Evolutionary conservation across 805 yeast genomes (phyloP).

Genomic region (Ogataea henricii): DNA sequence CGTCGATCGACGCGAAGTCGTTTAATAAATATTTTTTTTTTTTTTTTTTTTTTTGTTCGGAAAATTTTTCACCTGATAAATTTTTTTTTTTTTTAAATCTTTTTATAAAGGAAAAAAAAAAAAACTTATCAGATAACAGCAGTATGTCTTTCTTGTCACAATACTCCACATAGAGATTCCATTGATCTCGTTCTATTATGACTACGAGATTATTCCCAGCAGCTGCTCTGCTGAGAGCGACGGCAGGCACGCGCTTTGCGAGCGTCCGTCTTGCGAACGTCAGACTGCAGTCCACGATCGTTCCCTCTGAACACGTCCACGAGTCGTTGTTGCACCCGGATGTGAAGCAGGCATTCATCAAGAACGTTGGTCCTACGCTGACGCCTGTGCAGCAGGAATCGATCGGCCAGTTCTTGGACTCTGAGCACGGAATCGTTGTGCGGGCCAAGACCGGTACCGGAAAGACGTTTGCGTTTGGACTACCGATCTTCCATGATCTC

Average conservation of each 20-base stretch:
- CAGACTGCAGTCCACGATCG: slow-evolving; percentile 12
- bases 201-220: background rate
- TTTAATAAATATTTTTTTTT: background rate
- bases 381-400: slow-evolving; percentile 73
- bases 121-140: background rate
- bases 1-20: background rate
- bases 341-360: slow-evolving; percentile 35
- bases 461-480: slow-evolving; percentile 84
- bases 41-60: slow-evolving; percentile 1
- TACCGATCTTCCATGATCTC: slow-evolving; percentile 70
- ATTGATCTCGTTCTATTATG: background rate
- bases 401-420: slow-evolving; percentile 53
- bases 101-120: background rate
- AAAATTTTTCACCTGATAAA: slow-evolving; percentile 13
- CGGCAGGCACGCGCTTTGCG: background rate
- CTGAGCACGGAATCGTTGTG: slow-evolving; percentile 69
- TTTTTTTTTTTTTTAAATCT: background rate
- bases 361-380: slow-evolving; percentile 47
- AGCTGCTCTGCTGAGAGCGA: background rate
- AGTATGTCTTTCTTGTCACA: background rate
- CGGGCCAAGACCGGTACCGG: slow-evolving; percentile 97
- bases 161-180: background rate
- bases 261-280: background rate
- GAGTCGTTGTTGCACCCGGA: slow-evolving; percentile 31
- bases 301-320: slow-evolving; percentile 22